Conservation (phyloP, 2,329 filamentous ascomycete species). For the Ophiocordyceps sinensis region DNA sequence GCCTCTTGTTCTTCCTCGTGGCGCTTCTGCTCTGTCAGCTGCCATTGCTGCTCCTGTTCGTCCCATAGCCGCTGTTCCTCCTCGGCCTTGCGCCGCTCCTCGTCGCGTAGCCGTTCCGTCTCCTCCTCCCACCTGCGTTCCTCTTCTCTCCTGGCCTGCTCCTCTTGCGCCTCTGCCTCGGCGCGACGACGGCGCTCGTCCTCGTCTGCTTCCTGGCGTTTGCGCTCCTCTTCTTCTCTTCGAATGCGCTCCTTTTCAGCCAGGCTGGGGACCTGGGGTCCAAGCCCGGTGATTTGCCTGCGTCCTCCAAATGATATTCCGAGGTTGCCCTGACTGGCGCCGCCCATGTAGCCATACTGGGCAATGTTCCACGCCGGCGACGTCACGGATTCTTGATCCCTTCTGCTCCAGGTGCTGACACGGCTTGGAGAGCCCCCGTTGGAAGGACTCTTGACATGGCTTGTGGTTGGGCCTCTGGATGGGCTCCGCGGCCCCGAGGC, state of each 20-base stretch:
- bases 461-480: slow-evolving; percentile 49
- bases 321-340: slow-evolving; percentile 88
- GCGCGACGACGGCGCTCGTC: slow-evolving; percentile 20
- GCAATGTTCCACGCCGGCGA: slow-evolving; percentile 95
- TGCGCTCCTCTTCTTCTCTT: slow-evolving; percentile 45
- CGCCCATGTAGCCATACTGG: slow-evolving; percentile 97
- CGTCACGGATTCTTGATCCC: slow-evolving; percentile 64
- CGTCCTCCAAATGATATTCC: slow-evolving; percentile 85
- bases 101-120: slow-evolving; percentile 41
- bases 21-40: slow-evolving; percentile 58
- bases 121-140: slow-evolving; percentile 54
- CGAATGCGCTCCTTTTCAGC: slow-evolving; percentile 68
- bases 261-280: slow-evolving; percentile 64
- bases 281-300: slow-evolving; percentile 78
- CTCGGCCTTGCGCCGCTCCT: slow-evolving; percentile 45
- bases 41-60: slow-evolving; percentile 64
- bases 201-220: slow-evolving; percentile 35
- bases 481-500: slow-evolving; percentile 42
- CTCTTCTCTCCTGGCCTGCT: slow-evolving; percentile 45
- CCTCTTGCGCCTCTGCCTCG: slow-evolving; percentile 43
- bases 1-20: slow-evolving; percentile 59
- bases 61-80: slow-evolving; percentile 63
- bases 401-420: slow-evolving; percentile 84
- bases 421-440: slow-evolving; percentile 36
- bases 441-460: slow-evolving; percentile 25